Evolutionary conservation across 2,329 filamentous ascomycete genomes (phyloP).

Genomic region (Basipetospora chlamydospora): DNA sequence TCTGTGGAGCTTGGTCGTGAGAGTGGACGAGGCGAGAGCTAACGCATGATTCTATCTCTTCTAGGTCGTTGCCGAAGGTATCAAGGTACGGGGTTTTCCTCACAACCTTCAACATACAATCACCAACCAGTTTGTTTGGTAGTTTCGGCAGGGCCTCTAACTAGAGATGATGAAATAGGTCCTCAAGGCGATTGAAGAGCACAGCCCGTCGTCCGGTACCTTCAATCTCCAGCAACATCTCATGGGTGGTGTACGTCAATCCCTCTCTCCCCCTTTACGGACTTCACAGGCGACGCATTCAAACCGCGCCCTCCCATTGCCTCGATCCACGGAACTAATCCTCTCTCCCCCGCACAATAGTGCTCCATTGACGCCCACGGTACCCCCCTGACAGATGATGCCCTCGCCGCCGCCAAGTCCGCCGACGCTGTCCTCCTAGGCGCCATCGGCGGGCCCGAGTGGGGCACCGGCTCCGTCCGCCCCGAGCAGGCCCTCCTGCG

Average conservation of each 20-base stretch:
- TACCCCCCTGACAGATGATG: slow-evolving; percentile 65
- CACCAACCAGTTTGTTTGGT: too few species aligned
- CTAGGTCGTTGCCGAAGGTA: slow-evolving; percentile 63
- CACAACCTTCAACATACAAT: neutral
- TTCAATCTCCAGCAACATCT: slow-evolving; percentile 88
- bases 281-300: slow-evolving; percentile 3
- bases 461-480: slow-evolving; percentile 76
- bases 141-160: too few species aligned
- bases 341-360: slow-evolving; percentile 26
- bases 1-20: neutral
- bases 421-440: slow-evolving; percentile 86
- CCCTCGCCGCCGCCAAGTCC: slow-evolving; percentile 66
- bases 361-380: slow-evolving; percentile 78
- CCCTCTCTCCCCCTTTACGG: too few species aligned
- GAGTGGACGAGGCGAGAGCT: neutral
- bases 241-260: slow-evolving; percentile 67
- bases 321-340: too few species aligned
- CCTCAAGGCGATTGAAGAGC: slow-evolving; percentile 62
- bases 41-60: neutral
- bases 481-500: slow-evolving; percentile 85
- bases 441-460: slow-evolving; percentile 92
- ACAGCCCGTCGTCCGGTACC: slow-evolving; percentile 51
- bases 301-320: neutral
- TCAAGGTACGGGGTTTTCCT: slow-evolving; percentile 48
- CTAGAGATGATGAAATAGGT: slow-evolving; percentile 34